These are phyloP conservation scores for Aspergillus campestris DNA, from an alignment of 495 filamentous ascomycete genomes.

Conservation along the genomic window DNA sequence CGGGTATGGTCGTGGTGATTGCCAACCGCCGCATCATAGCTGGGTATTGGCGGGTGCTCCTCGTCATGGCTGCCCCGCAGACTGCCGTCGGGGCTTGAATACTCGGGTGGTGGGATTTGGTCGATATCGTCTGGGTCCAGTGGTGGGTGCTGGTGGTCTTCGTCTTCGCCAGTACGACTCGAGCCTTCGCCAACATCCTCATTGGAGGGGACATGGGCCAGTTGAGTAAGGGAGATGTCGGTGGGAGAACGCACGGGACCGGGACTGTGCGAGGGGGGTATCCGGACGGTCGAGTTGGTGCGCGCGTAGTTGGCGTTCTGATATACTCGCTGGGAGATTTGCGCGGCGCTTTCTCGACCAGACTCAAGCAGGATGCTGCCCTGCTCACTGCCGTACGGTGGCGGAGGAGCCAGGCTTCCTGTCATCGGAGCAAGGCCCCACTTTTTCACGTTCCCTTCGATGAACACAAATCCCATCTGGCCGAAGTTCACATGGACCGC, in stretches of 20 bases:
- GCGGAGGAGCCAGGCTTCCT: conserved; percentile 87
- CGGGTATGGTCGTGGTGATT: conserved; percentile 10
- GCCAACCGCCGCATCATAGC: conserved; percentile 56
- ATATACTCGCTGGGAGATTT: conserved; percentile 49
- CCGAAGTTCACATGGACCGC: conserved; percentile 95
- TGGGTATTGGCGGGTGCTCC: conserved; percentile 45
- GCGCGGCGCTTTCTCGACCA: conserved; percentile 56
- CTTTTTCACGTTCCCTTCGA: conserved; percentile 99
- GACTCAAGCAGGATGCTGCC: conserved; percentile 91
- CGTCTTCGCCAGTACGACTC: conserved; percentile 43
- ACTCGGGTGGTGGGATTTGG: conserved; percentile 55
- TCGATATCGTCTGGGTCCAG: conserved; percentile 28
- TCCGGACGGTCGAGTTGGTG: conserved; percentile 45
- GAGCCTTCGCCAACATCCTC: conserved; percentile 71
- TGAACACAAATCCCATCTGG: conserved; percentile 95
- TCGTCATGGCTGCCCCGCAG: conserved; percentile 44
- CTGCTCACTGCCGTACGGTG: conserved; percentile 92
- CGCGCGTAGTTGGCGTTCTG: conserved; percentile 37
- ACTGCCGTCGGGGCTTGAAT: conserved; percentile 59
- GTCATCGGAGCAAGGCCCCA: conserved; percentile 97
- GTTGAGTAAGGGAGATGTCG: conserved; percentile 83
- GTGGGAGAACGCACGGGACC: conserved; percentile 89
- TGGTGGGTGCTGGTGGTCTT: conserved; percentile 22
- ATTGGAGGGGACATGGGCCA: conserved; percentile 61
- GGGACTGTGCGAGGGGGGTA: conserved; percentile 70